Evolutionary conservation across 202 grass and related monocot genomes (phyloP).

Genomic region (Carex arenaria): DNA sequence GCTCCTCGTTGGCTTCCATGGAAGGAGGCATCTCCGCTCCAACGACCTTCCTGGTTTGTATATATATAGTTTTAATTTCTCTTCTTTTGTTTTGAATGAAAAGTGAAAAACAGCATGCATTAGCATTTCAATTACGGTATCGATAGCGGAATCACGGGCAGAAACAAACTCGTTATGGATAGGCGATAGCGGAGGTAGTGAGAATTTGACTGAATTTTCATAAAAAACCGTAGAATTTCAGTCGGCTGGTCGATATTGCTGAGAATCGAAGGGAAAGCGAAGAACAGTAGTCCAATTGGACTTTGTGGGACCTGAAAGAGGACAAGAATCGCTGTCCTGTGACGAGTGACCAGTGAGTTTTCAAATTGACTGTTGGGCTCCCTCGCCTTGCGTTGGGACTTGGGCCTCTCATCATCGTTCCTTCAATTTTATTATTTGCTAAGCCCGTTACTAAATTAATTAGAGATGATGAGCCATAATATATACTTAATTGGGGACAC

Average conservation of each 20-base stretch:
- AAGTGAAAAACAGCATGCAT: not conserved
- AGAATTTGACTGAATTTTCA: not conserved
- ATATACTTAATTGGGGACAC: not conserved
- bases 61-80: not conserved
- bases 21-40: not conserved
- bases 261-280: not conserved
- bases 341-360: too few relatives aligned
- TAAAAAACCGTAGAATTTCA: not conserved
- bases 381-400: not conserved
- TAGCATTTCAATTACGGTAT: too few relatives aligned
- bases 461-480: not conserved
- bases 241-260: not conserved
- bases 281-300: not conserved
- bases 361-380: not conserved
- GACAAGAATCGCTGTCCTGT: too few relatives aligned
- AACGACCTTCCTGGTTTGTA: conserved; percentile 30
- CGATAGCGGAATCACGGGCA: too few relatives aligned
- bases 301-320: not conserved
- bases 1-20: not conserved
- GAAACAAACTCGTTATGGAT: too few relatives aligned
- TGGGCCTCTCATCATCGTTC: not conserved
- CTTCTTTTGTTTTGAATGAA: not conserved
- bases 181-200: not conserved
- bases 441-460: not conserved
- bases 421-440: not conserved